A percentile compares a stretch with the other conserved stretches of the same genome.
These are phyloP conservation scores for Nepenthes alata DNA, from an alignment of 179 eudicot genomes.

Conservation along the genomic window DNA sequence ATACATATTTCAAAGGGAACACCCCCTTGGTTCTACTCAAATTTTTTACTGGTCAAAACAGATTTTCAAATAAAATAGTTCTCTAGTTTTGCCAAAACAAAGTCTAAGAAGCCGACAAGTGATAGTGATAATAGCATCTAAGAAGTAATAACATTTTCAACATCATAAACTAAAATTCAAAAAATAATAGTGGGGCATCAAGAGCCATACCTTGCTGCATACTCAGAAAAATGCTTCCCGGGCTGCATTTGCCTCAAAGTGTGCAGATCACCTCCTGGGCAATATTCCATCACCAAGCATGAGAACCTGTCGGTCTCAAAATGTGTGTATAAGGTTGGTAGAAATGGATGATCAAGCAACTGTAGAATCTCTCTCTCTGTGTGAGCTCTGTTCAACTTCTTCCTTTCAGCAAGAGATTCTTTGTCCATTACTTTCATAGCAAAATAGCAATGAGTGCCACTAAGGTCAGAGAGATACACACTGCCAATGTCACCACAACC, in stretches of 20 bases:
- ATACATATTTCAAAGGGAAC: too few species aligned
- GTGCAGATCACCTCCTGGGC: conserved; percentile 89
- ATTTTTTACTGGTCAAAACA: too few species aligned
- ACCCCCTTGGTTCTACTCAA: too few species aligned
- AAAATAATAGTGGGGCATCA: too few species aligned
- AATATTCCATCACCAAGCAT: conserved; percentile 86
- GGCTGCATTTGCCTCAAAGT: conserved; percentile 75
- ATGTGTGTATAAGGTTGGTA: conserved; percentile 82
- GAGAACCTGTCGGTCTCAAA: conserved; percentile 84
- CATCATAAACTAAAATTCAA: too few species aligned
- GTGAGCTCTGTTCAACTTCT: conserved; percentile 71
- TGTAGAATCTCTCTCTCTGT: conserved; percentile 85
- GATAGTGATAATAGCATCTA: too few species aligned
- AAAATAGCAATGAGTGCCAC: conserved; percentile 64
- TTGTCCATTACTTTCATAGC: conserved; percentile 96
- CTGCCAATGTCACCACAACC: conserved; percentile 91
- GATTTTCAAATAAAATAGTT: too few species aligned
- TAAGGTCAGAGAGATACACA: conserved; percentile 71
- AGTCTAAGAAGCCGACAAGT: too few species aligned
- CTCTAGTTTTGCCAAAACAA: too few species aligned
- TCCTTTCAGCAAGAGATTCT: conserved; percentile 72
- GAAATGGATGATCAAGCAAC: conserved; percentile 81
- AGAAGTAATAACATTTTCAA: too few species aligned
- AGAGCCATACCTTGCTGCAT: conserved; percentile 64
- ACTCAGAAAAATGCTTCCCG: conserved; percentile 78